A percentile compares a stretch with the other conserved stretches of the same genome.
phyloP scores from a whole-genome alignment of 192 early-diverging fungal species.

The Entophlyctis luteolus region DNA sequence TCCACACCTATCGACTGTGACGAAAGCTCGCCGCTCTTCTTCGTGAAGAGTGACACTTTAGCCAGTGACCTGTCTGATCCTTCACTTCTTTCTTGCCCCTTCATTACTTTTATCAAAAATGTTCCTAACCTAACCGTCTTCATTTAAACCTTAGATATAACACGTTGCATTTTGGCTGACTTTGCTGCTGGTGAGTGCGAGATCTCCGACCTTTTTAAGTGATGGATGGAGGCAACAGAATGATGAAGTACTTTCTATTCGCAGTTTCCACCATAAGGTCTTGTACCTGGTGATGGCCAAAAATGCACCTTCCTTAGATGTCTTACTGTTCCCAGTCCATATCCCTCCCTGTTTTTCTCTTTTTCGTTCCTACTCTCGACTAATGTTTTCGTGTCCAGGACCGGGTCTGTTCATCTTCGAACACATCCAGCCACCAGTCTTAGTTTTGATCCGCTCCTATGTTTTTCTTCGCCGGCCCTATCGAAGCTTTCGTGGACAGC shows the following conservation, averaged over 20 bases:
- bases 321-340: constrained; percentile 9
- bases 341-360: background rate
- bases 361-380: background rate
- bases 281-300: constrained; percentile 18
- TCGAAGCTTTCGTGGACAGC: constrained; percentile 22
- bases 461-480: constrained; percentile 10
- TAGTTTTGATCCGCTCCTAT: background rate
- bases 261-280: constrained; percentile 22
- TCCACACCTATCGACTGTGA: constrained; percentile 26
- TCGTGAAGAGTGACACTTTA: constrained; percentile 26
- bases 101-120: background rate
- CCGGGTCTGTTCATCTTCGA: background rate
- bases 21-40: constrained; percentile 21
- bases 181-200: background rate
- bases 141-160: no score
- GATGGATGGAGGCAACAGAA: background rate
- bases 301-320: constrained; percentile 31
- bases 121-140: no score
- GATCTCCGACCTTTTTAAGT: no score
- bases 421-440: background rate
- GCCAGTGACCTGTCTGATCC: constrained; percentile 26
- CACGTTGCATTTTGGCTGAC: no score
- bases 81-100: background rate
- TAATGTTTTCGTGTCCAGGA: background rate
- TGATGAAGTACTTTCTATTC: constrained; percentile 23